Evolutionary conservation across 345 rosid genomes (phyloP).

Genomic region (Garcia nutans): DNA sequence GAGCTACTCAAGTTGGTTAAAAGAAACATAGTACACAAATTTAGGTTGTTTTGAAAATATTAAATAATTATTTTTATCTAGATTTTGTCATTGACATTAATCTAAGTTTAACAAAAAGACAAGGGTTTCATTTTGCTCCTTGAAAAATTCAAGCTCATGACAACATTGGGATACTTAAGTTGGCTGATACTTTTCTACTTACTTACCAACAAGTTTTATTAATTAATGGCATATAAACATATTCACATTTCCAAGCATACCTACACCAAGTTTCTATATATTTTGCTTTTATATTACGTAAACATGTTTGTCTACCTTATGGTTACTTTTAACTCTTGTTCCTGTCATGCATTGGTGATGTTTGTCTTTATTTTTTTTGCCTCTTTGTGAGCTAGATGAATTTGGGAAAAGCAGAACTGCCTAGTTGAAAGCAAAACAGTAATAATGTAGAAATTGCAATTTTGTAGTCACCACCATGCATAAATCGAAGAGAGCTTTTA

Average conservation of each 20-base stretch:
- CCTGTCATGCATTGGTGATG: constrained; percentile 12
- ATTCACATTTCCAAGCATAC: not conserved
- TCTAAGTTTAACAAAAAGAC: not conserved
- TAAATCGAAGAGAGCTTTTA: not conserved
- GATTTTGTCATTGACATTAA: not conserved
- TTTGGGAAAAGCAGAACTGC: not conserved
- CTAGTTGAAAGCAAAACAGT: not conserved
- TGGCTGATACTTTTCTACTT: not conserved
- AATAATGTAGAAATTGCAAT: not conserved
- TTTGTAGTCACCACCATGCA: not conserved
- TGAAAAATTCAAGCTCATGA: not conserved
- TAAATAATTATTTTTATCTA: too few relatives aligned
- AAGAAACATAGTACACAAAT: not conserved
- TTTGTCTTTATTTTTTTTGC: constrained; percentile 4
- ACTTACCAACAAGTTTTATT: not conserved
- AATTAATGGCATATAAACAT: not conserved
- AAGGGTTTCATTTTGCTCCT: not conserved
- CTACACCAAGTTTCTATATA: not conserved
- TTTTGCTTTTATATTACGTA: not conserved
- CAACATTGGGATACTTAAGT: not conserved
- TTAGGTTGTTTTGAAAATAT: not conserved
- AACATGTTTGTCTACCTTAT: not conserved
- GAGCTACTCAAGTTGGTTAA: not conserved
- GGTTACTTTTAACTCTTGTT: constrained; percentile 6
- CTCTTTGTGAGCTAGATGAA: constrained; percentile 4